phyloP scores from a whole-genome alignment of 202 grass and related monocot genomes.

The Brachypodium distachyon region DNA sequence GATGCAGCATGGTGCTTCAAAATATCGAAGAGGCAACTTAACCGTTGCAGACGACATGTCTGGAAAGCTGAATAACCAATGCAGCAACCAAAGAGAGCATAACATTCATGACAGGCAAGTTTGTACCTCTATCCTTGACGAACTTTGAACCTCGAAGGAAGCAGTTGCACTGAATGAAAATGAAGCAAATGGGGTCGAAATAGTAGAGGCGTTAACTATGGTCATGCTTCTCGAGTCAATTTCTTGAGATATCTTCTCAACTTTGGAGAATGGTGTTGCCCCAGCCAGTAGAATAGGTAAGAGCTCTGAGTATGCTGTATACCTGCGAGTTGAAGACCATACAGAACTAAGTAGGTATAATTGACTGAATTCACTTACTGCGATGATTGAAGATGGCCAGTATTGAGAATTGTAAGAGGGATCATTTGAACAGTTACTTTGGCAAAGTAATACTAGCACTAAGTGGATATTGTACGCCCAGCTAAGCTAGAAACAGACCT shows the following conservation, averaged over 20 bases:
- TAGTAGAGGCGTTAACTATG: slow-evolving; percentile 69
- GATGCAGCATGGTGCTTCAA: not conserved
- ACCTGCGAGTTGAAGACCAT: slow-evolving; percentile 38
- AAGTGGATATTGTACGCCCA: too few species aligned
- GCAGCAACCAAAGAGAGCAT: not conserved
- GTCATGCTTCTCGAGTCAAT: slow-evolving; percentile 52
- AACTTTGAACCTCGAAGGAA: slow-evolving; percentile 69
- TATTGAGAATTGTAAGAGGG: not conserved
- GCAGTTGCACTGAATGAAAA: slow-evolving; percentile 88
- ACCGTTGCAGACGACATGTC: not conserved
- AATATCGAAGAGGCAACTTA: not conserved
- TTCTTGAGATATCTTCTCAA: slow-evolving; percentile 83
- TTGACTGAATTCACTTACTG: not conserved
- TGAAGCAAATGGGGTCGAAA: slow-evolving; percentile 60
- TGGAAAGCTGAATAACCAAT: not conserved
- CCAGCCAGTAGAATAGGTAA: slow-evolving; percentile 74
- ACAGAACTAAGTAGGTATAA: not conserved
- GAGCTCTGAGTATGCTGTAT: slow-evolving; percentile 84
- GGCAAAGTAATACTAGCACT: too few species aligned
- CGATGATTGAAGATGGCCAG: not conserved
- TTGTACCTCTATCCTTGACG: slow-evolving; percentile 79
- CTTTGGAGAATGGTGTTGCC: slow-evolving; percentile 62
- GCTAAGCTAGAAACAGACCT: too few species aligned
- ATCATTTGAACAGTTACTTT: too few species aligned
- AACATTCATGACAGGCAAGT: not conserved